Base-by-base conservation (phyloP, 2,329 filamentous ascomycete genomes). In the Aureobasidium sp. region DNA sequence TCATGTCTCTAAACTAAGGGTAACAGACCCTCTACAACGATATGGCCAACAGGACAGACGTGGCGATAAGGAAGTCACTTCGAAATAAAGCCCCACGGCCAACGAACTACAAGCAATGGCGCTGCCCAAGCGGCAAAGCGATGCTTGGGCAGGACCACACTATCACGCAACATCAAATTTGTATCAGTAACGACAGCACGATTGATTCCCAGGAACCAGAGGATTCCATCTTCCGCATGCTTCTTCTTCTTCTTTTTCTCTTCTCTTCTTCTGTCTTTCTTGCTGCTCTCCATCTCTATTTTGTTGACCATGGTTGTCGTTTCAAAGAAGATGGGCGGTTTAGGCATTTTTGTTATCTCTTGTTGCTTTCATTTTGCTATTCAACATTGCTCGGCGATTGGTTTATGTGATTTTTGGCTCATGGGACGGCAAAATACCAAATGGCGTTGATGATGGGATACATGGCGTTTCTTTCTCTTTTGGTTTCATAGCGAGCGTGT, bases 181-280 rank as follows among this genome's bases (percentile, higher is more conserved):
- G 54, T 48, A 59, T 59, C 54, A 50, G 45, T 59, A 59, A 59
- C 57, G 57, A 59, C 57, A 36, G 44, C 45, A 59, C 41, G 57
- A 59, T 59, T 59, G 34, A 59, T 59, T 59, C 57, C 55, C 57
- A 30, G 27, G 44, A 36, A 62, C 53, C 32, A 59, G 21, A 61
- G 47, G 60, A 39, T 59, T 29, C 41, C 44, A 32, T 32, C 34
- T 39, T 39, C 54, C 34, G 21, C 21, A 34, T 30, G 21, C 21
- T 21, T 21, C 21, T 21, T 21, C 21, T 21, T 21, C 34, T 30
- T 58, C 39, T 9, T n/a, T 48, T 44, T 25, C 44, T 53, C 36
- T 53, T 25, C 32, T 48, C 14, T 48, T 54, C 25, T 3, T 9
- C 4, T 21, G 21, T 54, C 11, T 27, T 16, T 47, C n/a, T 54